A percentile compares a stretch with the other conserved stretches of the same genome.
These are phyloP conservation scores for Trichophyton mentagrophytes DNA, from an alignment of 2,329 filamentous ascomycete genomes.

Conservation along the genomic window DNA sequence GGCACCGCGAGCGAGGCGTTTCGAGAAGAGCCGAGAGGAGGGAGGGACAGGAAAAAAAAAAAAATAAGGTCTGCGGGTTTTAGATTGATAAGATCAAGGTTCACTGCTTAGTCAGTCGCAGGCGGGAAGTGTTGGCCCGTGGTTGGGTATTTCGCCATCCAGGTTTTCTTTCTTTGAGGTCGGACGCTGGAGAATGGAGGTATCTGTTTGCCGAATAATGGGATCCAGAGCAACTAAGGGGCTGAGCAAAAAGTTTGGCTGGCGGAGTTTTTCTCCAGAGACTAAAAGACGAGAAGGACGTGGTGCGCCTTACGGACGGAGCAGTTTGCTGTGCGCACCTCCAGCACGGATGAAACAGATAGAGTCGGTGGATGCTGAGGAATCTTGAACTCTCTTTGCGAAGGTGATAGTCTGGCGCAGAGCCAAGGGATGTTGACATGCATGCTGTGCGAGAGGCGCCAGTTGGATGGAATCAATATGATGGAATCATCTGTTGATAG, in stretches of 20 bases:
- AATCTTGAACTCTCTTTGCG: conserved; percentile 2
- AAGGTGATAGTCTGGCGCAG: not conserved
- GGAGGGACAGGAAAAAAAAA: not conserved
- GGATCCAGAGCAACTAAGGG: too few relatives aligned
- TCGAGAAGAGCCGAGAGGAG: not conserved
- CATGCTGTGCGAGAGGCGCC: not conserved
- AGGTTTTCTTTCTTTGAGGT: not conserved
- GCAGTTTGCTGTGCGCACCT: too few relatives aligned
- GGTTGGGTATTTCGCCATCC: not conserved
- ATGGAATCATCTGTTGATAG: not conserved
- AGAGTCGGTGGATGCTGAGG: not conserved
- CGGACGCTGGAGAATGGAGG: not conserved
- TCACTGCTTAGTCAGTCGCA: conserved; percentile 3
- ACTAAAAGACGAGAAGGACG: too few relatives aligned
- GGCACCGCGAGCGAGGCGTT: not conserved
- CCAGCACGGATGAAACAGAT: not conserved
- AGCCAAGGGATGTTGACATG: not conserved
- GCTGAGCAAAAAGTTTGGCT: not conserved
- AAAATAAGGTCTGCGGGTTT: not conserved
- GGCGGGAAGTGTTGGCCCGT: not conserved
- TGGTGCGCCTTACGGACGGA: too few relatives aligned
- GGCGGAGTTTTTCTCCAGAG: not conserved
- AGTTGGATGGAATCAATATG: not conserved
- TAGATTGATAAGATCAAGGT: conserved; percentile 6
- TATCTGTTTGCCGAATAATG: too few relatives aligned